Base-by-base conservation (phyloP, 441 rosid species). In the Brassica balearica region DNA sequence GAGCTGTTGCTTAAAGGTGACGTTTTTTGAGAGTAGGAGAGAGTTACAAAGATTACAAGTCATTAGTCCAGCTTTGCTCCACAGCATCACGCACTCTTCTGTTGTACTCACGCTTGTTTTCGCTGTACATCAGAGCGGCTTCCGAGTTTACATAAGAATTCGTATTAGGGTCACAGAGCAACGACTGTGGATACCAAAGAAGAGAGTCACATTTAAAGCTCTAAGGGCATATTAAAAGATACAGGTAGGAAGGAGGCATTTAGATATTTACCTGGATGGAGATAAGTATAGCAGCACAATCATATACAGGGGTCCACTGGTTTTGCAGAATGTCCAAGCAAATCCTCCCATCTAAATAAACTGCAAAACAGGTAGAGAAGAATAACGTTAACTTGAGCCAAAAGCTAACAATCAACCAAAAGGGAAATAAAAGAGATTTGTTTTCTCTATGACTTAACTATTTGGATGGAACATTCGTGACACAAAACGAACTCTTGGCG, bases 391-490 rank as follows among this genome's bases (percentile, higher is more conserved):
- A 71, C 12, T 1, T 2, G 64, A 80, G 73, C 55, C 65, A 64
- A 56, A 56, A 36, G 32, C 3, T 61, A 17, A 55, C 20, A 23
- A 55, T n/a, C 3, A 65, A 56, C 48, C 22, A 70, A 12, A 14
- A 1, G 14, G 55, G 17, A 41, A 43, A 8, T 34, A 36, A 36
- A 68, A 51, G 65, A 5, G 5, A 59, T 22, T 27, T 53, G 10
- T 43, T 4, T 38, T 67, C 73, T 19, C 12, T 41, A 51, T 36
- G 65, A 84, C 95, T 83, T 88, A 25, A 90, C 91, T 87, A 59
- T 90, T 90, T 25, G 91, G 95, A 48, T 88, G 91, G 72, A 90
- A 88, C 95, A 90, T 90, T 61, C 91, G 80, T n/a, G 95, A 90
- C 63, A 90, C 92, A 83, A 90, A 90, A 6, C 91, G 86, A 46